Base-by-base conservation (phyloP, 768 basidiomycete species). In the Chlorophyllum brunneum region DNA sequence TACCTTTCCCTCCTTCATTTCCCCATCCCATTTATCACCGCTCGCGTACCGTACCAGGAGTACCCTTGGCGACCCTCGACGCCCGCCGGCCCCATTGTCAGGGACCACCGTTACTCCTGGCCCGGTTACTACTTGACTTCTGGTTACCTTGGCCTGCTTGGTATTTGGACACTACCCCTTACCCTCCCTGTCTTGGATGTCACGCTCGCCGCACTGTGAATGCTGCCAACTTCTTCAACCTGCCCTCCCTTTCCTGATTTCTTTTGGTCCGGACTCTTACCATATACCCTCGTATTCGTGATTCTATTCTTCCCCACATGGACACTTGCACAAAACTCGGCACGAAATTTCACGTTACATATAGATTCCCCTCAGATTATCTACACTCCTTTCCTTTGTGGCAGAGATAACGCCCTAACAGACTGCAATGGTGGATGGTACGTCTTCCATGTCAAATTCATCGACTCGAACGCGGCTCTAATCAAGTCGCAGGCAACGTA, bases 341-440 rank as follows among this genome's bases (percentile, higher is more conserved):
- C 42, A 29, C 41, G 34, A 26, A 77, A 78, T 59, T 50, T 75
- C 41, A 67, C 75, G 16, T 60, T 80, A 29, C 57, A 70, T 2
- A 56, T 67, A 31, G 67, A 61, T 39, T 68, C 73, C 5, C 55
- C 73, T 29, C 65, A 75, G 50, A 68, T 80, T 56, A 63, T 69
- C 15, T 80, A 75, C 56, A 74, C 74, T 23, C 77, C 78, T n/a
- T 77, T 74, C 59, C 55, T 74, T 36, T 80, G 78, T 57, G 63
- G 69, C 60, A 41, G 60, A 22, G 59, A 67, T n/a, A 53, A 56
- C 29, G 56, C 66, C 51, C 64, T 70, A 7, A 56, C 59, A 29
- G 40, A 53, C 42, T 77, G 78, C 56, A 59, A 63, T 11, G 74
- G 74, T 54, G 76, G 65, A 46, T 80, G 78, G 78, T 79, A 63